These are phyloP conservation scores for Dalechampia spathulata DNA, from an alignment of 441 rosid species.

Conservation along the genomic window DNA sequence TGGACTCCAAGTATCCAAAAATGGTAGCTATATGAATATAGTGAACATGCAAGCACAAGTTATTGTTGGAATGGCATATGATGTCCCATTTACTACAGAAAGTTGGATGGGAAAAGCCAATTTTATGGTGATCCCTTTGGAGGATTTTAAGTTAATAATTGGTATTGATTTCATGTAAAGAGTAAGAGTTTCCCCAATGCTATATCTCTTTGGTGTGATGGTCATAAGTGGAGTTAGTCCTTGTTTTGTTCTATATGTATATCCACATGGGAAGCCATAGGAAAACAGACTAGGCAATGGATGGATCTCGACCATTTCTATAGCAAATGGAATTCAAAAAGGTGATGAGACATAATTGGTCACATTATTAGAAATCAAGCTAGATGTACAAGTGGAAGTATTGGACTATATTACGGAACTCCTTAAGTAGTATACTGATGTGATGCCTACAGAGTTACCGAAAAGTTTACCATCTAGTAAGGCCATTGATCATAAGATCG, in stretches of 20 bases:
- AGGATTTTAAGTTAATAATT: no score
- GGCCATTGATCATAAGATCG: slow-evolving; percentile 1
- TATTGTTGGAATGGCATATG: no score
- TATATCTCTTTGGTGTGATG: neutral
- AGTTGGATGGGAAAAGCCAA: no score
- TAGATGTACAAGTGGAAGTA: neutral
- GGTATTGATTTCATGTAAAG: no score
- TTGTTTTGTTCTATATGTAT: neutral
- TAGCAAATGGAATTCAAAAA: neutral
- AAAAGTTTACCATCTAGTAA: neutral
- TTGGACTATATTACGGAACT: neutral
- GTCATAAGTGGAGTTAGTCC: accelerated
- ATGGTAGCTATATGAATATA: no score
- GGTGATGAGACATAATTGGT: neutral
- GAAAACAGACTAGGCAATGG: no score
- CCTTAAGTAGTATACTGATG: neutral
- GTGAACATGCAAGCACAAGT: no score
- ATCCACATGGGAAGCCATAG: neutral
- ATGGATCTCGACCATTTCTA: accelerated
- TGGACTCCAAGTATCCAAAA: no score
- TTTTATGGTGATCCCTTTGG: no score
- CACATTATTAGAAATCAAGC: accelerated
- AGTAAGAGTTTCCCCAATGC: neutral
- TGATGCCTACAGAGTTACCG: neutral
- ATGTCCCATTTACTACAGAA: no score